Base-by-base conservation (phyloP, 2,329 filamentous ascomycete species). In the Aspergillus brunneoviolaceus region DNA sequence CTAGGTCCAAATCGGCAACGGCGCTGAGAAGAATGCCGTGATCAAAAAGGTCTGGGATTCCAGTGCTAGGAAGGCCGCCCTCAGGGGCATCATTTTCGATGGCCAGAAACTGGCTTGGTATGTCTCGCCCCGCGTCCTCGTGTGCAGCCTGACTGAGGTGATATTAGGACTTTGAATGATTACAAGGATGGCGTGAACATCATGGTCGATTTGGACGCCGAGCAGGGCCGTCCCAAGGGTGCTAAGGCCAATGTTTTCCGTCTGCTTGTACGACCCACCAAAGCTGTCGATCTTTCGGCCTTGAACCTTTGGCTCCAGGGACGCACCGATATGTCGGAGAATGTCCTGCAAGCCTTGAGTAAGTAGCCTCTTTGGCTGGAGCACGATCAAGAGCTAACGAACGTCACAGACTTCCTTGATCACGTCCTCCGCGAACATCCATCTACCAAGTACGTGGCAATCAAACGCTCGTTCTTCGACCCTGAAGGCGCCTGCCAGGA, bases 21-120 rank as follows among this genome's bases (percentile, higher is more conserved):
- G 86, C 9, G 79, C 77, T 0, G 83, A 88, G 59, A 91, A 89
- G 74, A 81, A 84, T 4, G 84, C 84, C 4, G 79, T 95, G 4
- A 83, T 92, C 68, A 87, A 86, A 72, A 92, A 91, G 72, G 84
- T 92, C 29, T 97, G 92, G 91, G 77, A 85, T 1, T 89, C 88
- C 0, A 78, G 82, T 1, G 75, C 78, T 0, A 82, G 92, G 6
- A 84, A 89, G 72, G 76, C 77, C 2, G 77, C 93, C 1, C 78
- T 80, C 2, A 75, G 78, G 2, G 79, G 80, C 48, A 92, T 89
- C 84, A 84, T 97, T 58, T 92, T 87, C 68, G 92, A 98, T 77
- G 91, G 91, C 29, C 88, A 89, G 69, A 91, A 89, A 74, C 82
- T 99, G 51, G 93, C 92, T 16, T 99, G 95, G 94, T 90, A 79